phyloP scores from a whole-genome alignment of 257 asterid species.

The Haberlea rhodopensis region DNA sequence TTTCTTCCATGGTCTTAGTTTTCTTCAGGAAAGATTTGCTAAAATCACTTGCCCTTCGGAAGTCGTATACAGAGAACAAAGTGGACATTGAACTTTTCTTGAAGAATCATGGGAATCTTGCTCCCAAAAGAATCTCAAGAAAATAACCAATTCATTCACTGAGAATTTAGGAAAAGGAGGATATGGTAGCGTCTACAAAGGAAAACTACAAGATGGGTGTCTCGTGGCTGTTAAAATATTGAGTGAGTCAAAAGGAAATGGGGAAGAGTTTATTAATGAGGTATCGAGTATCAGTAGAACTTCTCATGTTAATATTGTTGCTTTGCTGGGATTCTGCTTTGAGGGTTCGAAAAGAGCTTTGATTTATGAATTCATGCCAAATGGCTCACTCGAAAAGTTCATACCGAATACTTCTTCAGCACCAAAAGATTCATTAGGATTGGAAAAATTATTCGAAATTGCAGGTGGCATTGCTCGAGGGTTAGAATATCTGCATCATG shows the following conservation, averaged over 20 bases:
- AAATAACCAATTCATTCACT: slow-evolving; percentile 22
- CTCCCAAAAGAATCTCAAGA: slow-evolving; percentile 4
- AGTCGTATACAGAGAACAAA: background rate
- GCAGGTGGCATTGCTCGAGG: too few species aligned
- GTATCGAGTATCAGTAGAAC: slow-evolving; percentile 32
- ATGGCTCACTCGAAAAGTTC: slow-evolving; percentile 36
- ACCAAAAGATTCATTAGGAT: too few species aligned
- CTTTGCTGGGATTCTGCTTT: slow-evolving; percentile 33
- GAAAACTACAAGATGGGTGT: slow-evolving; percentile 14
- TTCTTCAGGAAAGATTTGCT: background rate
- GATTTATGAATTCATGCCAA: slow-evolving; percentile 37
- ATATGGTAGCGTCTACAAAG: slow-evolving; percentile 29
- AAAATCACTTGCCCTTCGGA: background rate
- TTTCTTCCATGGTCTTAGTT: background rate
- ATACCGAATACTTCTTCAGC: background rate
- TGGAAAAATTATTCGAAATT: too few species aligned
- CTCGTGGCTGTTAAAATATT: slow-evolving; percentile 35
- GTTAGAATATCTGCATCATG: too few species aligned
- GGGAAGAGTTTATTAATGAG: slow-evolving; percentile 34
- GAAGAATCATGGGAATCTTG: slow-evolving; percentile 1
- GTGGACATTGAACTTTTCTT: background rate
- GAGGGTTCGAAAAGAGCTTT: slow-evolving; percentile 32
- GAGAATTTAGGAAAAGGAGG: slow-evolving; percentile 31
- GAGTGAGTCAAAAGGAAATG: slow-evolving; percentile 25
- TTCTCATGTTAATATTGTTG: slow-evolving; percentile 31